These are phyloP conservation scores for Serendipita sp. DNA, from an alignment of 768 basidiomycete genomes.

Conservation along the genomic window DNA sequence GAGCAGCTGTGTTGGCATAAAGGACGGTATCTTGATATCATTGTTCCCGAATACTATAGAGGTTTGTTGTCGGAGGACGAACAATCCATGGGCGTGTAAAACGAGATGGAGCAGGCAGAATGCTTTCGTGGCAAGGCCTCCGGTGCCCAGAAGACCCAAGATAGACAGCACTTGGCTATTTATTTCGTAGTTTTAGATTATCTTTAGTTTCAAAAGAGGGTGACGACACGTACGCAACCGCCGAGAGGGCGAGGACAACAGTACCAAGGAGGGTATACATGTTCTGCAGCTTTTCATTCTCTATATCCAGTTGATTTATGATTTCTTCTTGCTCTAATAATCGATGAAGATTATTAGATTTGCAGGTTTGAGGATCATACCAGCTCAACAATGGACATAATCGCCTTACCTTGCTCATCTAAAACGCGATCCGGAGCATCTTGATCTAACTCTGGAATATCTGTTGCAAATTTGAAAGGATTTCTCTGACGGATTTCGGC, in stretches of 20 bases:
- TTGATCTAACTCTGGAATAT: slow-evolving; percentile 2
- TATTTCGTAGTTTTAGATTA: not conserved
- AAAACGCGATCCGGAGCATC: not conserved
- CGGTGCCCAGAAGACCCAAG: not conserved
- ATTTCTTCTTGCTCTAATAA: slow-evolving; percentile 2
- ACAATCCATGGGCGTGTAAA: not conserved
- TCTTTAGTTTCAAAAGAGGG: not conserved
- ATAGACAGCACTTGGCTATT: not conserved
- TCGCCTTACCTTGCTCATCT: not conserved
- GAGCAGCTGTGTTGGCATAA: not conserved
- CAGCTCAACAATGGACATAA: not conserved
- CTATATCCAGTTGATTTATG: not conserved
- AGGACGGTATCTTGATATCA: not conserved
- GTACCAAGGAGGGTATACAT: not conserved
- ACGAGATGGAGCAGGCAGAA: not conserved
- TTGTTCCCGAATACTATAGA: not conserved
- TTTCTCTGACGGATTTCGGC: not conserved
- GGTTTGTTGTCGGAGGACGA: not conserved
- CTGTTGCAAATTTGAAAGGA: not conserved
- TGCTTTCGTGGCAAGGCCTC: not conserved
- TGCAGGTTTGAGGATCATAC: not conserved
- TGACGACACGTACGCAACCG: not conserved
- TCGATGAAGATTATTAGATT: not conserved
- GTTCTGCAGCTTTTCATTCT: not conserved
- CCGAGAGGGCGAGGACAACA: not conserved